A percentile compares a stretch with the other conserved stretches of the same genome.
phyloP scores from a whole-genome alignment of 495 filamentous ascomycete species.

The Cetradonia linearis region DNA sequence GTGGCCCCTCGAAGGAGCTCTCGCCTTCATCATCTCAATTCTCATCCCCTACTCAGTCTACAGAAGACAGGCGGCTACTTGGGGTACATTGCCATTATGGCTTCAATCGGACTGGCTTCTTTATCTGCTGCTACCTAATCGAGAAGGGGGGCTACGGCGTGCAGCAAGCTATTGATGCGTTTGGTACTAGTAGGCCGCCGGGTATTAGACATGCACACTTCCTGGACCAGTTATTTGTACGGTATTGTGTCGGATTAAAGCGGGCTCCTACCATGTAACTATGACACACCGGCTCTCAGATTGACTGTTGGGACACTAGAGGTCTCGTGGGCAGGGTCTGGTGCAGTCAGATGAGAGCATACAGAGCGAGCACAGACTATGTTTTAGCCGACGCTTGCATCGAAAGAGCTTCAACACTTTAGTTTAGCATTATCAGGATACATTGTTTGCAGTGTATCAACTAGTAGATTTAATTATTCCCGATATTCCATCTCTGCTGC shows the following conservation, averaged over 20 bases:
- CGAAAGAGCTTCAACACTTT: neutral
- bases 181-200: conserved; percentile 59
- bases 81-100: conserved; percentile 95
- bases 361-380: neutral
- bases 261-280: conserved; percentile 42
- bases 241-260: conserved; percentile 55
- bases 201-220: conserved; percentile 90
- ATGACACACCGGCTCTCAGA: neutral
- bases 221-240: conserved; percentile 71
- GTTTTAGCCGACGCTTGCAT: neutral
- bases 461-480: neutral
- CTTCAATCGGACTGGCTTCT: conserved; percentile 84
- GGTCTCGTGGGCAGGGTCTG: neutral
- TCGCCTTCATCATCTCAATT: neutral
- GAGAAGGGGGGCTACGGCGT: conserved; percentile 64
- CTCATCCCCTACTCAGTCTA: neutral
- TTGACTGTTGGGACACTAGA: neutral
- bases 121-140: conserved; percentile 84
- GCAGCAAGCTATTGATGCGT: conserved; percentile 70
- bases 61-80: conserved; percentile 39
- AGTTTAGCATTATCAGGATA: neutral
- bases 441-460: neutral
- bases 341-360: neutral
- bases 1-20: conserved; percentile 20
- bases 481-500: neutral